Base-by-base conservation (phyloP, 768 basidiomycete species). In the Lactarius hatsudake region DNA sequence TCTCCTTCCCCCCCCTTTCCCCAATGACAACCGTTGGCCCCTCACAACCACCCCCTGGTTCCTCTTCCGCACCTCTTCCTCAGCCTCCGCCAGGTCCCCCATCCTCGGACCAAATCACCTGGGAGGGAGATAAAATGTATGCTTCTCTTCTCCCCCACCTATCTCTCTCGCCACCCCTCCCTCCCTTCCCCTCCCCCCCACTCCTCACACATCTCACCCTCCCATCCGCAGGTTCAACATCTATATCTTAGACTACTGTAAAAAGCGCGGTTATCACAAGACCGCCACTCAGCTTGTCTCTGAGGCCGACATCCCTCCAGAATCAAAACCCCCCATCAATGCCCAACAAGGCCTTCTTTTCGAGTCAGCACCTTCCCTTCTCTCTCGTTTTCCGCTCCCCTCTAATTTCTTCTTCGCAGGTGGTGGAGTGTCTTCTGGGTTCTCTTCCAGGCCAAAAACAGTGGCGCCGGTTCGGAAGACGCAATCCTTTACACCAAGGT, bases 361-460 rank as follows among this genome's bases (percentile, higher is more conserved):
- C 79, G 91, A 93, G 90, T 91, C 72, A 60, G 89, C 81, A 45
- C 38, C 43, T 2, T 23, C 42, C 1, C 57, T 54, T 72, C 63
- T 32, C 64, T 66, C 62, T 69, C n/a, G 13, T 48, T 62, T 8
- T 20, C 18, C 42, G 20, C 66, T 62, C 54, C 66, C 62, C 59
- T 55, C 55, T 66, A 61, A 61, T 30, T 71, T 62, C 60, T 71
- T 63, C 65, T 36, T 9, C 59, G 36, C 71, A 92, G 91, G 75
- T 93, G 91, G 91, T 93, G 91, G 91, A 89, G 86, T 71, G 91
- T 93, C 28, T 93, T 93, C 72, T 93, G 91, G 91, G 87, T 91
- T 0, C 79, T 93, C 18, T 93, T 93, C 74, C 86, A 87, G 15
- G 90, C 91, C 56, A 93, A 93, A 77, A 90, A 87, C 69, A 88